Percentiles rank a stretch among this genome's conserved stretches.
Conservation (phyloP, 2,329 filamentous ascomycete genomes). For the Chaetomiaceae sp. region DNA sequence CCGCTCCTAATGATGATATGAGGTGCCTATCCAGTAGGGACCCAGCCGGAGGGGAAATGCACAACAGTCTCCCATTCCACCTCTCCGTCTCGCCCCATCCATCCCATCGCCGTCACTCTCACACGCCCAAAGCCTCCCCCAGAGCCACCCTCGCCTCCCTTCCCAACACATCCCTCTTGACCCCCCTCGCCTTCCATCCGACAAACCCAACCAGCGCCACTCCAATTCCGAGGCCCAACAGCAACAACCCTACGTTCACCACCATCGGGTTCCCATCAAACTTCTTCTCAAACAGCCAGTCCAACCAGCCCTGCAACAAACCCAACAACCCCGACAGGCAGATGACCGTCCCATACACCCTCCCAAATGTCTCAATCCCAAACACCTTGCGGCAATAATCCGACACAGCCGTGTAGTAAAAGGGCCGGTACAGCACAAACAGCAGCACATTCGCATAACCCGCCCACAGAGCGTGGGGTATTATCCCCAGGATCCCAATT, state of each 20-base stretch:
- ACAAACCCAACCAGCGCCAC: conserved; percentile 64
- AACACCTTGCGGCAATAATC: conserved; percentile 92
- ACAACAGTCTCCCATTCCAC: too few species aligned
- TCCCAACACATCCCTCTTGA: conserved; percentile 33
- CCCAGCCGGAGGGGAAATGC: too few species aligned
- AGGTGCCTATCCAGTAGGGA: too few species aligned
- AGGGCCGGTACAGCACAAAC: conserved; percentile 79
- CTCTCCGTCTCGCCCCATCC: neutral
- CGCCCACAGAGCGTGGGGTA: conserved; percentile 60
- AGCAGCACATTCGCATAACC: conserved; percentile 73
- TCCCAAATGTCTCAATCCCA: conserved; percentile 86
- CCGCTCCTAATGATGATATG: too few species aligned
- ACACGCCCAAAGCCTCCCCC: neutral
- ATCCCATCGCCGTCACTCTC: neutral
- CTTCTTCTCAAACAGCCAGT: conserved; percentile 68
- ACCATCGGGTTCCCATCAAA: conserved; percentile 72
- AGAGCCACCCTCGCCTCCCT: conserved; percentile 31
- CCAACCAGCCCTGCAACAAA: conserved; percentile 75
- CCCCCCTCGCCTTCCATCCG: conserved; percentile 35
- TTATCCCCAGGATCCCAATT: conserved; percentile 72
- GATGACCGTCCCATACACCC: conserved; percentile 89
- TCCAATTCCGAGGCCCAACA: conserved; percentile 60
- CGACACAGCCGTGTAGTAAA: conserved; percentile 88
- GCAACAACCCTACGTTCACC: conserved; percentile 67
- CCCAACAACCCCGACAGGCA: conserved; percentile 80